Conservation (phyloP, 495 filamentous ascomycete genomes). For the Jackrogersella multiformis region DNA sequence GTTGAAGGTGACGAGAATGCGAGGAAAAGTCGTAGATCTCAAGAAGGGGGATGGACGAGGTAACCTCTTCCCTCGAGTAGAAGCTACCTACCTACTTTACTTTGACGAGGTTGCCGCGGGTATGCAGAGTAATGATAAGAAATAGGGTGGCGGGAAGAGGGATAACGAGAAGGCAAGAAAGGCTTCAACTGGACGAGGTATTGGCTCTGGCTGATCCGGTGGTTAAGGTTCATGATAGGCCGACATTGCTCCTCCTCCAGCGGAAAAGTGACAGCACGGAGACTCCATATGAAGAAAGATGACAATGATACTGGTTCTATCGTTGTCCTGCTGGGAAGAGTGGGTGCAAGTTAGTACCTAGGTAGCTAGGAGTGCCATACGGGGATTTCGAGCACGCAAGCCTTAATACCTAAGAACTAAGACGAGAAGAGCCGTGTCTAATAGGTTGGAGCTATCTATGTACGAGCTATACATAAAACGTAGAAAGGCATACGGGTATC, state of each 20-base stretch:
- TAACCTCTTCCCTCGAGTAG: neutral
- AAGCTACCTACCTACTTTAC: neutral
- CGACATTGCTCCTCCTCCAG: neutral
- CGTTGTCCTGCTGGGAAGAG: neutral
- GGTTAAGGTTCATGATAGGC: neutral
- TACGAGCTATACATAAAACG: slow-evolving; percentile 3
- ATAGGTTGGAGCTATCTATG: slow-evolving; percentile 4
- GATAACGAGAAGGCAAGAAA: neutral
- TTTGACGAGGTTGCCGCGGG: neutral
- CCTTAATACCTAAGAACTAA: too few species aligned
- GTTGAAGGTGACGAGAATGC: neutral
- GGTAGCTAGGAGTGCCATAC: neutral
- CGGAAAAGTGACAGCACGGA: slow-evolving; percentile 11
- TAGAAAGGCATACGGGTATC: neutral
- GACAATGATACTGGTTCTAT: neutral
- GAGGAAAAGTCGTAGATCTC: neutral
- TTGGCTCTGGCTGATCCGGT: neutral
- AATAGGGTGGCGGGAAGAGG: neutral
- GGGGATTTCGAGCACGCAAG: neutral
- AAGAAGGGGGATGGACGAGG: neutral
- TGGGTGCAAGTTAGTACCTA: too few species aligned
- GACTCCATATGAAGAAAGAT: slow-evolving; percentile 3
- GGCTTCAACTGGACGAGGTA: too few species aligned
- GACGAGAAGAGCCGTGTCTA: neutral
- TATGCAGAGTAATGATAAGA: slow-evolving; percentile 9